Percentiles rank a stretch among this genome's conserved stretches.
Conservation (phyloP, 495 filamentous ascomycete species). For the Trichoderma orchidacearum region DNA sequence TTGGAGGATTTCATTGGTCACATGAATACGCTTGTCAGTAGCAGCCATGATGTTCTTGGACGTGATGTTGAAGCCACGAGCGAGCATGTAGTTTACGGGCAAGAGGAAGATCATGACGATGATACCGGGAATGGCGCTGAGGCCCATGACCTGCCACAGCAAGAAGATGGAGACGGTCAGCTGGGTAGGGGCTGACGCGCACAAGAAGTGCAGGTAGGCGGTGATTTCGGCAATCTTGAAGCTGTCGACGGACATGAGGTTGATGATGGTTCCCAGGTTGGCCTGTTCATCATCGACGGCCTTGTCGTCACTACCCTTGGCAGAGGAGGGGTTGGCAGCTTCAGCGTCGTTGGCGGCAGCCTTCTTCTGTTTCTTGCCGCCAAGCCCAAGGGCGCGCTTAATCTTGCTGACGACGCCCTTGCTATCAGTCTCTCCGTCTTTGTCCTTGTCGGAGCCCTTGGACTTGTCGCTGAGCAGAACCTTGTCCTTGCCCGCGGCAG, state of each 20-base stretch:
- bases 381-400: constrained; percentile 43
- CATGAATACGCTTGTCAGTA: constrained; percentile 91
- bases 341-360: constrained; percentile 15
- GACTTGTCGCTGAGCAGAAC: constrained; percentile 19
- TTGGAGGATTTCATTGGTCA: constrained; percentile 91
- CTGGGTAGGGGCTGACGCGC: constrained; percentile 74
- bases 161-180: constrained; percentile 55
- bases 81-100: constrained; percentile 79
- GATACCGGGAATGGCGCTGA: constrained; percentile 88
- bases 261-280: constrained; percentile 93
- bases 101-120: constrained; percentile 80
- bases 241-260: constrained; percentile 97
- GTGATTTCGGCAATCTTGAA: constrained; percentile 94
- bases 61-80: constrained; percentile 64
- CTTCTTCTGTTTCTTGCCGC: constrained; percentile 36
- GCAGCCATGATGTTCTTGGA: constrained; percentile 88
- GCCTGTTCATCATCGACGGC: constrained; percentile 54
- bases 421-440: constrained; percentile 17
- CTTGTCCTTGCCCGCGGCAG: constrained; percentile 58
- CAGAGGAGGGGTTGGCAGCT: constrained; percentile 19
- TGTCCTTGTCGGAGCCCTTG: constrained; percentile 16
- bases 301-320: background rate
- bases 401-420: constrained; percentile 32
- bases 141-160: constrained; percentile 79
- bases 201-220: constrained; percentile 83